Evolutionary conservation across 2,329 filamentous ascomycete genomes (phyloP).

Genomic region (Pseudocercospora fuligena): DNA sequence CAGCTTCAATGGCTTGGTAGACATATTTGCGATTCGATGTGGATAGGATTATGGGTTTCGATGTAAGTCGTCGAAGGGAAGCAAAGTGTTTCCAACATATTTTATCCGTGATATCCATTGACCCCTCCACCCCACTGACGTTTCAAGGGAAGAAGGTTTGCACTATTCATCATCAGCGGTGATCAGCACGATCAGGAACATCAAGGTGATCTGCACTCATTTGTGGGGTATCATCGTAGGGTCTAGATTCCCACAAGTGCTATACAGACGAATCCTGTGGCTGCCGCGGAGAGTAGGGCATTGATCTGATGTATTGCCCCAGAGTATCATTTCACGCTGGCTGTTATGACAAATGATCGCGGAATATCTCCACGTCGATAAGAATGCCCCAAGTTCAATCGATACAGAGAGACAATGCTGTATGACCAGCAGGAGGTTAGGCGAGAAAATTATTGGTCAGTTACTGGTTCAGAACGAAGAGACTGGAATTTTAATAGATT

Average conservation of each 20-base stretch:
- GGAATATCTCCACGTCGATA: not conserved
- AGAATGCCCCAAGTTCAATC: not conserved
- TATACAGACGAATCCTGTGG: not conserved
- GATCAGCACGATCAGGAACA: constrained; percentile 5
- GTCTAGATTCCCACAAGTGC: not conserved
- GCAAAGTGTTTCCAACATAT: not conserved
- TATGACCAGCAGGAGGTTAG: not conserved
- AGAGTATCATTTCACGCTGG: not conserved
- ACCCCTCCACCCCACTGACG: constrained; percentile 7
- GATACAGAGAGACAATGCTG: too few relatives aligned
- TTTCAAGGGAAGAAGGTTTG: constrained; percentile 2
- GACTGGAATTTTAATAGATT: too few relatives aligned
- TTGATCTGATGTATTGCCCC: too few relatives aligned
- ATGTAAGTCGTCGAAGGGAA: not conserved
- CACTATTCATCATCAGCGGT: constrained; percentile 13
- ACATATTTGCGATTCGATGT: constrained; percentile 18
- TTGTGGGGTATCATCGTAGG: not conserved
- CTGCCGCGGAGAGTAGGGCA: too few relatives aligned
- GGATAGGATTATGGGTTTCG: not conserved
- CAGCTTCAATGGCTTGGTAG: constrained; percentile 36
- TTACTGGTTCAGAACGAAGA: too few relatives aligned
- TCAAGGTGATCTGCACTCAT: not conserved
- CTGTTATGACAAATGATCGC: not conserved
- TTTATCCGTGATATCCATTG: not conserved
- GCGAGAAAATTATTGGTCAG: not conserved